These are phyloP conservation scores for Sphagnum magellanicum DNA, from an alignment of 228 moss, liverwort and hornwort genomes.

Conservation along the genomic window DNA sequence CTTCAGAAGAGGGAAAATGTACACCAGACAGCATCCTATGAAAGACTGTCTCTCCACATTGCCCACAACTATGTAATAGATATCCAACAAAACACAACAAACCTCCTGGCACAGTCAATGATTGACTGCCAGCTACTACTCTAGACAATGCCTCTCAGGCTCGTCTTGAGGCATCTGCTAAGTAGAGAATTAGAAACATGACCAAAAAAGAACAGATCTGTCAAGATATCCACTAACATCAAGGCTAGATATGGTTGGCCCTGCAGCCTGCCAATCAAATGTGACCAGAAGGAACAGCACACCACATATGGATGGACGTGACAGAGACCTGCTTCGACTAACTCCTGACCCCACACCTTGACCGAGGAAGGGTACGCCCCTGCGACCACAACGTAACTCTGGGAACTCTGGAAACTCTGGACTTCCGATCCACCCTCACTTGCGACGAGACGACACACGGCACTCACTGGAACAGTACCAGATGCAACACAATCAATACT, in stretches of 20 bases:
- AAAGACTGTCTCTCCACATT: constrained; percentile 49
- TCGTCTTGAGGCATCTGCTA: constrained; percentile 44
- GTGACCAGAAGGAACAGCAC: constrained; percentile 66
- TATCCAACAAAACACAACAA: constrained; percentile 40
- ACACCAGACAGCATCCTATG: constrained; percentile 19
- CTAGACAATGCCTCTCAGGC: constrained; percentile 50
- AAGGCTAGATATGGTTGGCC: constrained; percentile 47
- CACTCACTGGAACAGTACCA: constrained; percentile 99
- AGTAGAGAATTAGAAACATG: constrained; percentile 34
- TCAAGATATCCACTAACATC: constrained; percentile 49
- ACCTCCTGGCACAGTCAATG: constrained; percentile 7
- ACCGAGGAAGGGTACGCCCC: constrained; percentile 69
- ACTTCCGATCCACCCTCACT: constrained; percentile 99
- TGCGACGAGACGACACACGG: constrained; percentile 99
- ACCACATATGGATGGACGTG: constrained; percentile 65
- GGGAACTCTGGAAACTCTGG: constrained; percentile 93
- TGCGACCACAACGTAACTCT: constrained; percentile 65
- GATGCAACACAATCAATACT: constrained; percentile 99
- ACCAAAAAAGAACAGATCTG: constrained; percentile 45
- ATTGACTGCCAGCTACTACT: constrained; percentile 34
- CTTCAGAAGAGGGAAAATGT: constrained; percentile 33
- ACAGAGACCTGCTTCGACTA: constrained; percentile 76
- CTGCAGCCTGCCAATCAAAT: constrained; percentile 72
- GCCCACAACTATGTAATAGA: constrained; percentile 51
- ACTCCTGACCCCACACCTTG: constrained; percentile 74